Evolutionary conservation across 2,329 filamentous ascomycete genomes (phyloP).

Genomic region (Stachybotrys echinatus): DNA sequence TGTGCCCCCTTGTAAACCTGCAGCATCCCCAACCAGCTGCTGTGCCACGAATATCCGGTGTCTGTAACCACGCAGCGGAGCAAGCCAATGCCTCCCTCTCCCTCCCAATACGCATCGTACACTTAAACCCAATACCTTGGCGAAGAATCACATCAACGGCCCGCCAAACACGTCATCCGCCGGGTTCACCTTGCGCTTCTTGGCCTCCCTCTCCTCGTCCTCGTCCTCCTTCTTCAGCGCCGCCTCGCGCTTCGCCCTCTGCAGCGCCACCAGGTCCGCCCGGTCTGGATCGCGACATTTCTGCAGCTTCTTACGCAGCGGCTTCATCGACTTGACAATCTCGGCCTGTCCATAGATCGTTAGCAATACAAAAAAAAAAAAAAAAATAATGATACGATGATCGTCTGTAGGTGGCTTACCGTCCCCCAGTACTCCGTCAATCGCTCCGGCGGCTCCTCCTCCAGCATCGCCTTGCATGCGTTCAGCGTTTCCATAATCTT

Average conservation of each 20-base stretch:
- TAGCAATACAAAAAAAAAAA: slow-evolving; percentile 8
- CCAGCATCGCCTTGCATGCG: slow-evolving; percentile 48
- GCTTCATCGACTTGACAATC: slow-evolving; percentile 40
- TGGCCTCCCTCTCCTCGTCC: slow-evolving; percentile 31
- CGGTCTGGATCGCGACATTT: slow-evolving; percentile 71
- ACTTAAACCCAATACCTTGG: neutral
- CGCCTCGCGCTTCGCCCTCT: slow-evolving; percentile 57
- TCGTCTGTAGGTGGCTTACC: slow-evolving; percentile 30
- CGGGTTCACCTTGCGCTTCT: slow-evolving; percentile 38
- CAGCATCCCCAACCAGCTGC: too few species aligned
- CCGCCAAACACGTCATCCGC: slow-evolving; percentile 44
- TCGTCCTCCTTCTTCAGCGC: slow-evolving; percentile 39
- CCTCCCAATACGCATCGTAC: neutral
- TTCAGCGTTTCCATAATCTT: slow-evolving; percentile 46
- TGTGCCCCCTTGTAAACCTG: too few species aligned
- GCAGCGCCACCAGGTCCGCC: slow-evolving; percentile 64
- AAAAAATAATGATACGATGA: neutral
- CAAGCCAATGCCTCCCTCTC: neutral
- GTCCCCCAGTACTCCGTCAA: slow-evolving; percentile 49
- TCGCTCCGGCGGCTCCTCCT: slow-evolving; percentile 51
- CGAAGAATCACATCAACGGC: slow-evolving; percentile 15
- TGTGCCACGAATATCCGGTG: too few species aligned
- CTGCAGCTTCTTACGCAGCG: slow-evolving; percentile 63
- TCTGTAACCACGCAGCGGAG: too few species aligned
- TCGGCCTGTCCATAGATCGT: slow-evolving; percentile 31